phyloP scores from a whole-genome alignment of 2,329 filamentous ascomycete species.

The Aspergillus caelatus region DNA sequence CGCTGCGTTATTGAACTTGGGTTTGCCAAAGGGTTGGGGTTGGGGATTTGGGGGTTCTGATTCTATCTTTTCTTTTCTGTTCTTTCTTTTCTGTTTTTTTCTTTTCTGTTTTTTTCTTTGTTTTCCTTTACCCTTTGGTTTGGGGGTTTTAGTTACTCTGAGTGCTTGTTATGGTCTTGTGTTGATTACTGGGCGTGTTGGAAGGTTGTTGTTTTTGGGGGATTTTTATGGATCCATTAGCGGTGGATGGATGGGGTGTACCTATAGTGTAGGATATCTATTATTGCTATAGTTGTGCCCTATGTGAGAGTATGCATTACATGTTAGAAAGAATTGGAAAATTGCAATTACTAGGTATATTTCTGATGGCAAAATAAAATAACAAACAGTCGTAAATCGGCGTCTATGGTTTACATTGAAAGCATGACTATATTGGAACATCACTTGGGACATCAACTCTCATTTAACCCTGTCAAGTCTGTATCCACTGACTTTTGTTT shows the following conservation, averaged over 20 bases:
- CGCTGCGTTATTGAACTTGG: too few species aligned
- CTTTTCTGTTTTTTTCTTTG: neutral
- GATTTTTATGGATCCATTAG: neutral
- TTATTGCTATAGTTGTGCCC: neutral
- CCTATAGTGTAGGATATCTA: neutral
- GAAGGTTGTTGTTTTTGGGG: slow-evolving; percentile 3
- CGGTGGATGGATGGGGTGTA: neutral
- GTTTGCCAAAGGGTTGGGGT: too few species aligned
- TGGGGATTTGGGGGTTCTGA: neutral
- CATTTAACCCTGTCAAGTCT: neutral
- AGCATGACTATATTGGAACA: neutral
- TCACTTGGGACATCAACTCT: neutral
- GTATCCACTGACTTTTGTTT: neutral
- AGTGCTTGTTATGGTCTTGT: neutral
- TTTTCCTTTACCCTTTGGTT: neutral
- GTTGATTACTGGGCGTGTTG: neutral
- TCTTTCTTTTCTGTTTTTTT: neutral
- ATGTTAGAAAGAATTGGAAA: neutral
- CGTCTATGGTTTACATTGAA: neutral
- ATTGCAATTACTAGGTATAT: neutral
- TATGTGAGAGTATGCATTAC: neutral
- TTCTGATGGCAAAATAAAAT: neutral
- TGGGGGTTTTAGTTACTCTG: neutral
- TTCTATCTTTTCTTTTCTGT: neutral
- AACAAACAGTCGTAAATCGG: neutral